Percentiles rank a stretch among this genome's conserved stretches.
These are phyloP conservation scores for Tuber magnatum DNA, from an alignment of 495 filamentous ascomycete species.

Conservation along the genomic window DNA sequence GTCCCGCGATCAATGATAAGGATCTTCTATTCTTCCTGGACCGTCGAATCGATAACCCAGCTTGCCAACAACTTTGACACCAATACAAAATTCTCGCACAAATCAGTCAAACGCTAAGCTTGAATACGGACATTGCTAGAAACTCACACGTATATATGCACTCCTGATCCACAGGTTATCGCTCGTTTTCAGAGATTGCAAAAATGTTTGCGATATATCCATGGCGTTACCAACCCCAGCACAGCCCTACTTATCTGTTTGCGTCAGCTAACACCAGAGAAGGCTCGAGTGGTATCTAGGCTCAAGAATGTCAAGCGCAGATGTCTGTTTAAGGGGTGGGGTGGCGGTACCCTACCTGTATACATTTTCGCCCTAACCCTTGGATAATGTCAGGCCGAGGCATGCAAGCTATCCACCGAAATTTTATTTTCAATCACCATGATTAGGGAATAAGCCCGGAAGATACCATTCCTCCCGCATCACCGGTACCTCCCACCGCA, in stretches of 20 bases:
- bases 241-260: background rate
- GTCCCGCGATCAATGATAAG: background rate
- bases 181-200: background rate
- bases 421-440: constrained; percentile 7
- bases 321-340: background rate
- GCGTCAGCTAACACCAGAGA: background rate
- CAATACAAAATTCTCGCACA: background rate
- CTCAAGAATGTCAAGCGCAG: constrained; percentile 1
- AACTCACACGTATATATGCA: background rate
- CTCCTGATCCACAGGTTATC: background rate
- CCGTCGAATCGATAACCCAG: background rate
- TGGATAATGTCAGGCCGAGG: background rate
- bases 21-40: background rate
- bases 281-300: background rate
- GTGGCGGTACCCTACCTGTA: constrained; percentile 7
- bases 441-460: background rate
- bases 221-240: background rate
- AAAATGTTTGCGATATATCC: background rate
- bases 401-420: background rate
- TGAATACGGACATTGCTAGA: background rate
- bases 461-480: background rate
- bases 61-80: background rate
- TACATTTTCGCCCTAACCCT: constrained; percentile 20
- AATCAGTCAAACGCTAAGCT: background rate
- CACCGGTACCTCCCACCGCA: background rate